Base-by-base conservation (phyloP, 768 basidiomycete genomes). In the Solioccasus polychromus region DNA sequence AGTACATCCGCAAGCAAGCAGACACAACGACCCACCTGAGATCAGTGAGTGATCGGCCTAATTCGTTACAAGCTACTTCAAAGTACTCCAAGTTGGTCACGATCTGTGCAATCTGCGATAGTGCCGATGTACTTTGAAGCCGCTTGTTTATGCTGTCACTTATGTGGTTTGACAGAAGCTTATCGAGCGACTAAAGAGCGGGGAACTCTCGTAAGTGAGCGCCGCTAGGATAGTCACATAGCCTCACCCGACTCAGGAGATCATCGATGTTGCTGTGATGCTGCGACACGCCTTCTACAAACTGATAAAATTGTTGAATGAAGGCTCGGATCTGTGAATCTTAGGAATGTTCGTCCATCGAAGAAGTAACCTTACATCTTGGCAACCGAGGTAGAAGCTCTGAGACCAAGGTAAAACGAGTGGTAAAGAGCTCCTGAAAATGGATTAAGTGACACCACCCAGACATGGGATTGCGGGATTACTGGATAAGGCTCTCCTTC, bases 221-320 rank as follows among this genome's bases (percentile, higher is more conserved):
- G 42, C 11, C 26, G 17, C 32, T 17, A 38, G 48, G 25, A 22
- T 39, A 23, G 12, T 38, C 24, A 25, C 24, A 31, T 25, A 14
- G 22, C 30, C 60, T 45, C 58, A 93, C 95, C 76, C 85, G 92
- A 69, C 85, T 85, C 40, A 99, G 66, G 8, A 97, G 74, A 43
- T 92, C 92, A 57, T 98, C 94, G 25, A 94, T 89, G 60, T 94
- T 88, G 34, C 86, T 78, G 63, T 93, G 88, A 47, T 92, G 88
- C 60, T 94, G 90, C 2, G 88, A 83, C 5, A 96, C 88, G 8
- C 95, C 95, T 55, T 99, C 96, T 1, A 94, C 83, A 64, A 98
- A 99, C 19, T 91, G 85, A 62, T 97, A 95, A 70, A 96, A 98
- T 56, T 91, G 92, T 55, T 93, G 88, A 30, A 96, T 88, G 59